Base-by-base conservation (phyloP, 1,284 basidiomycete species). In the Heterobasidion irregulare region DNA sequence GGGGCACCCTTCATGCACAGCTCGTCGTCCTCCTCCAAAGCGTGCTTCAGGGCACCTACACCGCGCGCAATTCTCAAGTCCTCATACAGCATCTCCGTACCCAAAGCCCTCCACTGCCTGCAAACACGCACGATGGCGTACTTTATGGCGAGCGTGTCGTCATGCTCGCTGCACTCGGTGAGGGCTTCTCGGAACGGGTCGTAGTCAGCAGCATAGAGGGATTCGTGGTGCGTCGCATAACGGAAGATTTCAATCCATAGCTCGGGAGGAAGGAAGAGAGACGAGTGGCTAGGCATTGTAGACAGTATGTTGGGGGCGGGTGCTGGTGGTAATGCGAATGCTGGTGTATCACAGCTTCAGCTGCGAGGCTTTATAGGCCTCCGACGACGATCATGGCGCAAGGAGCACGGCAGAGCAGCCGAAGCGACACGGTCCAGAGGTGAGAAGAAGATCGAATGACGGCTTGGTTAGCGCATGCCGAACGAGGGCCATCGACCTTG, bases 221-320 rank as follows among this genome's bases (percentile, higher is more conserved):
- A 59, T 18, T 74, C 72, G 48, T 78, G 67, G 61, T 76, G 73
- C 16, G 79, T 80, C 6, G 77, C 75, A 61, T 76, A 80, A 58
- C 78, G 73, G 64, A 82, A 80, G 53, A 82, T 79, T 59, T 80
- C 78, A 10, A 79, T 66, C 75, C 78, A 79, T 47, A 82, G 66
- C 60, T 82, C 79, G n/a, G 71, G 65, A 8, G 79, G 79, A 16
- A 80, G 68, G 54, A 36, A 18, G 36, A 34, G 19, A 50, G 46
- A 47, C 9, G 46, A 47, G 4, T 36, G 16, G 41, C 35, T 47
- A 43, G 38, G 16, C 49, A 35, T 44, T 9, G 38, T 15, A 3
- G 36, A 19, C 12, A 19, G 34, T 19, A 44, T 52, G 36, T 8
- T 52, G 38, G 2, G n/a, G 5, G n/a, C 38, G 38, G n/a, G 38